Evolutionary conservation across 106 monocot species (phyloP).

Genomic region (Posidonia australis): DNA sequence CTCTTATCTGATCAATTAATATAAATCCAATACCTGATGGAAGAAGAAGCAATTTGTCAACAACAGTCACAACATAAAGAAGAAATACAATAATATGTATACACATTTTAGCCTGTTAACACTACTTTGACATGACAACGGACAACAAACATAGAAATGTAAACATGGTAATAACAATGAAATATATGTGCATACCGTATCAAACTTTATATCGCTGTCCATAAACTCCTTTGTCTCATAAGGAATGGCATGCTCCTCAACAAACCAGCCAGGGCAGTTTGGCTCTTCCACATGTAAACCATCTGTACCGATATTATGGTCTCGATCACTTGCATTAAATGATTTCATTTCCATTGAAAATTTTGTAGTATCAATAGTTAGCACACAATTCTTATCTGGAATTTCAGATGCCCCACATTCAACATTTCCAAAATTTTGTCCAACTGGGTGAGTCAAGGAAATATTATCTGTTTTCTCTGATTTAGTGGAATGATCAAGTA

Average conservation of each 20-base stretch:
- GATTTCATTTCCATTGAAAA: neutral
- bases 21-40: too few relatives aligned
- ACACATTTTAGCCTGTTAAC: too few relatives aligned
- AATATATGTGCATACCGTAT: neutral
- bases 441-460: neutral
- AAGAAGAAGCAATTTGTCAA: too few relatives aligned
- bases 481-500: neutral
- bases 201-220: neutral
- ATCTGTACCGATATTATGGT: neutral
- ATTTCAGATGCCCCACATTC: neutral
- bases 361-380: neutral
- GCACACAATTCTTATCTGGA: neutral
- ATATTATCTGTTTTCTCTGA: neutral
- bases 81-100: too few relatives aligned
- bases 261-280: neutral
- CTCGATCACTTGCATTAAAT: neutral
- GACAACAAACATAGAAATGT: too few relatives aligned
- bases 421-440: neutral
- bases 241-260: neutral
- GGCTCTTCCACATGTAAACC: conserved; percentile 1
- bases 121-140: too few relatives aligned
- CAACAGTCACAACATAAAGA: too few relatives aligned
- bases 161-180: too few relatives aligned
- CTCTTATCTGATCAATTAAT: too few relatives aligned
- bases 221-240: neutral